Evolutionary conservation across 177 flowering plant species (phyloP), one percentile per base, ranked within the genome.

Genomic region (Vitis hybrid): DNA sequence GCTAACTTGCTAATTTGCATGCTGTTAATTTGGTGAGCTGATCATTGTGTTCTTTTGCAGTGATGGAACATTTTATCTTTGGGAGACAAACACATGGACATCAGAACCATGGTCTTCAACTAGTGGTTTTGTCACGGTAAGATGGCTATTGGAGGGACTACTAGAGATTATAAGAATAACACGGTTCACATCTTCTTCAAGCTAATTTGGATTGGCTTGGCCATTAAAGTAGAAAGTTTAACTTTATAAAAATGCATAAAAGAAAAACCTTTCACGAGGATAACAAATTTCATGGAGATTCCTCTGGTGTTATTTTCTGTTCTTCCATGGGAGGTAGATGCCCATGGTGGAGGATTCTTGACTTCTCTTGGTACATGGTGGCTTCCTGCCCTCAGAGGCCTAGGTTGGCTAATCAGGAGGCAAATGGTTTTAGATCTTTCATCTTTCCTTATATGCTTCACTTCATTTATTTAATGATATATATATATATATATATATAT

Each of bases 31-130:
- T 45, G 2, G 11, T 61, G 70, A 68, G 64, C 45, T 61, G 21
- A 39, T 70, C 2, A 6, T 60, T 62, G 11, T 71, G n/a, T 72
- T 70, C 54, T 73, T 58, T 73, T 78, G 51, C 77, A 95, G 99
- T 82, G 98, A 93, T 83, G 98, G 97, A 51, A 92, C 92, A 62
- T 96, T 96, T 83, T 96, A 92, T 82, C 91, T 96, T 2, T 96
- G 99, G 99, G 98, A 96, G 84, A 96, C 99, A 69, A 94, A 88
- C 81, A 86, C 95, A 5, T 96, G 99, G 99, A 93, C 97, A 54
- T 96, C 98, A 62, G 98, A 92, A 79, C 86, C 80, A 70, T 96
- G 99, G 99, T 89, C 97, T 70, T 91, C 97, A 60, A 79, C 91
- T 65, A 87, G 94, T 81, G 98, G 98, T 21, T 80, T 85, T 89